Base-by-base conservation (phyloP, 495 filamentous ascomycete genomes). In the Lophiostoma macrostomum region DNA sequence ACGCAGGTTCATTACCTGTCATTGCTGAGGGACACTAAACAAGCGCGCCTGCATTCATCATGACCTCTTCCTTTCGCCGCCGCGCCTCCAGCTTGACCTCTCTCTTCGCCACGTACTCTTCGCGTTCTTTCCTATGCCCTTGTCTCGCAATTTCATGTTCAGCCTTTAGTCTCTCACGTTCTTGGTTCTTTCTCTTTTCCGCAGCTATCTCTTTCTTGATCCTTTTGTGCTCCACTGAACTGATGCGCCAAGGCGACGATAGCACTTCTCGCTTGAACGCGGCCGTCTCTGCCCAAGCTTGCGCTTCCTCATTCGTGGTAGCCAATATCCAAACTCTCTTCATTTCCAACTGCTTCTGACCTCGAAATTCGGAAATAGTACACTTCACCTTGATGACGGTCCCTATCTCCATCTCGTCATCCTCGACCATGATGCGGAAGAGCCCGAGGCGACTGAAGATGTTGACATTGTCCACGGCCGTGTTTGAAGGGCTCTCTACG, bases 331-430 rank as follows among this genome's bases (percentile, higher is more conserved):
- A 71, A 16, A 90, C 71, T 24, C 85, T 84, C 60, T 91, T 84
- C 5, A 89, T 67, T 23, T 83, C 69, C 6, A 96, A 69, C 62
- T 95, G 87, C 57, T 71, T 80, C 22, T 67, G 66, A 0, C 71
- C 71, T 32, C 90, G 76, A 61, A 85, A 96, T 10, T 66, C 65
- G 7, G 69, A 74, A 0, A 95, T 64, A 1, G 75, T 82, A 11
- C 91, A 89, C 63, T 94, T 96, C 22, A 87, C 73, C 56, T 91
- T 89, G 11, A 94, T 72, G 1, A 88, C 73, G 5, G 75, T 75
- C 4, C 88, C 86, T 0, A 91, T 74, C 29, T 81, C 77, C 2
- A 95, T 28, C 1, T 47, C 32, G 3, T 43, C 29, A 8, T 52
- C 39, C 24, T 60, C 49, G 30, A 67, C 53, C 1, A 58, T 40